Evolutionary conservation across 495 filamentous ascomycete species (phyloP).

Genomic region (Halenospora varia): DNA sequence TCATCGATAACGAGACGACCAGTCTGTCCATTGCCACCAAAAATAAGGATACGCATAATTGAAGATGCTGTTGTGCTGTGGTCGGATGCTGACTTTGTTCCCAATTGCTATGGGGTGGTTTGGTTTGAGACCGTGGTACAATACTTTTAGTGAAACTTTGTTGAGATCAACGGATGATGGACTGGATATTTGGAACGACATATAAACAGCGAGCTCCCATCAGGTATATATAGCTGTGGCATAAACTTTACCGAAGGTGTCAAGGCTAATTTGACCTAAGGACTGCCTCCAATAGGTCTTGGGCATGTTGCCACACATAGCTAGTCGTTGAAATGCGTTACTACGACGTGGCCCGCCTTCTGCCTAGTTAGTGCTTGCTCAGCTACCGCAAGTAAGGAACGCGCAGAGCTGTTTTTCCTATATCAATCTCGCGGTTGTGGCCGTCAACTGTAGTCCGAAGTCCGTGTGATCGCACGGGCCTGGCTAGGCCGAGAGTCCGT

Average conservation of each 20-base stretch:
- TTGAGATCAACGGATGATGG: slow-evolving; percentile 17
- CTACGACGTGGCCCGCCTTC: slow-evolving; percentile 15
- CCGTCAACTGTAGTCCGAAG: slow-evolving; percentile 12
- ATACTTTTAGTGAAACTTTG: slow-evolving; percentile 21
- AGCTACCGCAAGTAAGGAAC: slow-evolving; percentile 16
- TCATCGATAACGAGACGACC: slow-evolving; percentile 37
- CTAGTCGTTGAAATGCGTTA: slow-evolving; percentile 19
- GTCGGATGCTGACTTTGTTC: slow-evolving; percentile 15
- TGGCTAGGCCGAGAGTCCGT: slow-evolving; percentile 12
- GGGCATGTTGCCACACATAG: slow-evolving; percentile 18
- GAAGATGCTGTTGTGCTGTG: slow-evolving; percentile 13
- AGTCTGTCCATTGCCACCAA: slow-evolving; percentile 41
- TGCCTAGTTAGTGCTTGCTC: slow-evolving; percentile 20
- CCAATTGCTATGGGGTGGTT: slow-evolving; percentile 18
- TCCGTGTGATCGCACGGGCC: slow-evolving; percentile 9
- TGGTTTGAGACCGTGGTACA: slow-evolving; percentile 18
- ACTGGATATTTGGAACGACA: slow-evolving; percentile 15
- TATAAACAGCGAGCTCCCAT: slow-evolving; percentile 18
- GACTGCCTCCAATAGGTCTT: slow-evolving; percentile 11
- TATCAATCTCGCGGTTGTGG: slow-evolving; percentile 13
- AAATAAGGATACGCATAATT: slow-evolving; percentile 39
- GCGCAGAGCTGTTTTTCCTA: slow-evolving; percentile 13
- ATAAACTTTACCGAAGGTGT: slow-evolving; percentile 20
- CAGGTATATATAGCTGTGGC: slow-evolving; percentile 19
- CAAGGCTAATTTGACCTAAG: slow-evolving; percentile 14